Evolutionary conservation across 129 eudicot species (phyloP).

Genomic region (Flaveria sonorensis): DNA sequence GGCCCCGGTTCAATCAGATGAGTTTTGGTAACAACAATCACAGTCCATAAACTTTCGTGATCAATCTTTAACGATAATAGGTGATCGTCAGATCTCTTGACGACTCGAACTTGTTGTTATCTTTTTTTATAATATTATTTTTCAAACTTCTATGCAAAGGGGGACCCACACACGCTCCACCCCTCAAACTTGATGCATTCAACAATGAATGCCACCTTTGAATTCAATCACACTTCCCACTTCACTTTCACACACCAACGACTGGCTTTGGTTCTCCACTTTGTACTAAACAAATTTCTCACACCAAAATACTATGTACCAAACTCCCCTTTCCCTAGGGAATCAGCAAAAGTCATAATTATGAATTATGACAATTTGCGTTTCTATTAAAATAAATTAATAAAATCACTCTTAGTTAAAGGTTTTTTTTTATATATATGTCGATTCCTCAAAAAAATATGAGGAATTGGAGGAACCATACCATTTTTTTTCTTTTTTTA

Average conservation of each 20-base stretch:
- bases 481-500: slow-evolving; percentile 18
- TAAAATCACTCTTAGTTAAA: slow-evolving; percentile 45
- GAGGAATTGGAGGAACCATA: slow-evolving; percentile 31
- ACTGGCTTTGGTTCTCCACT: slow-evolving; percentile 36
- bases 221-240: slow-evolving; percentile 46
- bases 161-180: slow-evolving; percentile 54
- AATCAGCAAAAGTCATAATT: slow-evolving; percentile 64
- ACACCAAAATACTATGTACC: slow-evolving; percentile 65
- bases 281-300: slow-evolving; percentile 35
- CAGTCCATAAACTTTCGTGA: not conserved
- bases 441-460: slow-evolving; percentile 48
- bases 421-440: slow-evolving; percentile 34
- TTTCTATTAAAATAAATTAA: slow-evolving; percentile 43
- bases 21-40: not conserved
- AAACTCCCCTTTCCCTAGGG: slow-evolving; percentile 78
- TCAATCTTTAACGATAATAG: not conserved
- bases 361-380: slow-evolving; percentile 58
- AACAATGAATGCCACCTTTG: slow-evolving; percentile 59
- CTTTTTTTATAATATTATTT: slow-evolving; percentile 22
- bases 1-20: not conserved
- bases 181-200: slow-evolving; percentile 35
- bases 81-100: not conserved
- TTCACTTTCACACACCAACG: slow-evolving; percentile 45
- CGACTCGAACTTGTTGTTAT: not conserved
- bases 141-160: slow-evolving; percentile 11